Evolutionary conservation across 768 basidiomycete species (phyloP), one percentile per base, ranked within the genome.

Genomic region (Neoboletus magnificus): DNA sequence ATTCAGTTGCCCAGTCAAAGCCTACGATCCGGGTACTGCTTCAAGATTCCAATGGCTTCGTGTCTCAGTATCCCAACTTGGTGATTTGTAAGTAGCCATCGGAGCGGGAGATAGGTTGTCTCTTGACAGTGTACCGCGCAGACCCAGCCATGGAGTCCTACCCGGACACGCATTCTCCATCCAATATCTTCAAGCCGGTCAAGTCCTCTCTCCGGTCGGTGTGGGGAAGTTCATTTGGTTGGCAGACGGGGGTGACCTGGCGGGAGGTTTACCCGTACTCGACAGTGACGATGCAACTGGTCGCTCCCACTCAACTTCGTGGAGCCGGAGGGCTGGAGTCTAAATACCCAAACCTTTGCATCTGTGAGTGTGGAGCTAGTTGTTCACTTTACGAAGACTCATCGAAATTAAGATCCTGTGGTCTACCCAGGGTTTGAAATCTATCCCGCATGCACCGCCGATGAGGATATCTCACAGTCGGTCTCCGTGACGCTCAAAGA

Each of bases 351-450:
- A 40, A 39, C 16, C 3, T 67, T 23, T 45, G 27, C 10, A 65
- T 67, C 22, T 66, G 65, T 67, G 29, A 62, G 65, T 64, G 18
- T 15, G 1, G 40, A 25, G 27, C 1, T 23, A 30, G 25, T 2
- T 16, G 5, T 25, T 48, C 16, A 6, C 18, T 32, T 13, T 25
- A 33, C 1, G 30, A 41, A 37, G 35, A 23, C 60, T 64, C 43
- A 66, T 39, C 22, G 30, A 47, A 25, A 13, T 3, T 5, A 51
- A 79, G 78, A 79, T 60, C 73, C 68, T 20, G 55, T 68, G 22
- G 60, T 60, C 10, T 81, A 81, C 58, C 79, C 80, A 15, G 55
- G 68, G 59, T 62, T 76, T 39, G 71, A 73, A 33, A 64, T 79
- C 7, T 79, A 80, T 59, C 79, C 79, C 33, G 22, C 65, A 29